Base-by-base conservation (phyloP, 176 grass and related monocot genomes). In the Ananas comosus region DNA sequence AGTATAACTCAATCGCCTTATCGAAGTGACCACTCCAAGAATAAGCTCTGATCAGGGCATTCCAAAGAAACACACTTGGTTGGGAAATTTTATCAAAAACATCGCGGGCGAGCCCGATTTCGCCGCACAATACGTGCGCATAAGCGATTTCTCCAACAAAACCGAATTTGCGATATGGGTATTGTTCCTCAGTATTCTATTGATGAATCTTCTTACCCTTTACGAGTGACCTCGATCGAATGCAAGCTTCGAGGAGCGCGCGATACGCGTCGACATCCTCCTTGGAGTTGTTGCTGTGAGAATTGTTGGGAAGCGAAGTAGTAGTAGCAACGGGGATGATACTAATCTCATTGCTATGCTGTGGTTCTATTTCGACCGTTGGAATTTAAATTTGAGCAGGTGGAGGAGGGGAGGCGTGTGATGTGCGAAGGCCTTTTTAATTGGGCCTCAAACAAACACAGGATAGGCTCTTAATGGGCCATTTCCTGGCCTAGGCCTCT, bases 11-110 rank as follows among this genome's bases (percentile, higher is more conserved):
- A 11, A 91, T 68, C 27, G 77, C 80, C 14, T 52, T 64, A 66
- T n/a, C 33, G 52, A 67, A 72, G 6, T 79, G 88, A 0, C 81
- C 87, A 51, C 53, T 64, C 85, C 80, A 86, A 74, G 91, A 87
- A 75, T 96, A 91, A 19, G 80, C 77, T 10, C 82, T 75, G 79
- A 96, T 96, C 80, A 88, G 79, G 10, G 74, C 29, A 69, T 91
- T 96, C 87, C 86, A 88, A 42, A 86, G 54, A 29, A 84, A 86
- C 24, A 79, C 71, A 66, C 76, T 86, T 13, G 80, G 77, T 17
- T 64, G 47, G 1, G 80, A 70, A n/a, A 88, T 83, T 83, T 68
- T 57, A 72, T 96, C 88, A 21, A 96, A 77, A 68, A 88, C 50
- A 10, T 74, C 23, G 13, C 70, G 85, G 51, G 91, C 88, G 18